Base-by-base conservation (phyloP, 1,284 basidiomycete genomes). In the Sphaerobolus stellatus region DNA sequence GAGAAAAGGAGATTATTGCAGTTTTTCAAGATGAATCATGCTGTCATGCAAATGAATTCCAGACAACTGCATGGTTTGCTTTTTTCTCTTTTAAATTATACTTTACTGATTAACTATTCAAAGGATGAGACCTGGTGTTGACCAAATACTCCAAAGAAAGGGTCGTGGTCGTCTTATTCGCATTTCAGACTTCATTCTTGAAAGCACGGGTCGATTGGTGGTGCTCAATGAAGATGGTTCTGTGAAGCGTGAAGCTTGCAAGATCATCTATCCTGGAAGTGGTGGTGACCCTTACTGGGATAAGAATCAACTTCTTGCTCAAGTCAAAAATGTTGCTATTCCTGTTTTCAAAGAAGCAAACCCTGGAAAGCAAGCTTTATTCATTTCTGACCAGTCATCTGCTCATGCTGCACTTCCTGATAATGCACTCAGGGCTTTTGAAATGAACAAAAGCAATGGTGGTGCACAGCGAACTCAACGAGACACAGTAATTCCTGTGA, bases 321-420 rank as follows among this genome's bases (percentile, higher is more conserved):
- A 61, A 40, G 33, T 34, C 33, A 34, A 34, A 50, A 2, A 54
- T 9, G n/a, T n/a, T n/a, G 61, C 66, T 20, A 64, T 71, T 47
- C 16, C 50, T 4, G 61, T 68, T 22, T 67, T 66, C 55, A 64
- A 70, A 29, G 34, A 31, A 1, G 61, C 60, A 20, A 62, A 69
- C 52, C 67, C 66, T 3, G 59, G 58, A n/a, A n/a, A n/a, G n/a
- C n/a, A n/a, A n/a, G n/a, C n/a, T n/a, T n/a, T n/a, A n/a, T n/a
- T n/a, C n/a, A n/a, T n/a, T n/a, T 72, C 71, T 54, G 64, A 72
- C 52, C 63, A 71, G 28, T 72, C 70, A 8, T 70, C 66, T 2
- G 66, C 63, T 29, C 71, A 71, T 58, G 62, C 61, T 13, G 60
- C 65, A 9, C 57, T 65, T 5, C 59, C 64, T 20, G 58, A 60